Base-by-base conservation (phyloP, 495 filamentous ascomycete genomes). In the Diplogelasinospora grovesii region DNA sequence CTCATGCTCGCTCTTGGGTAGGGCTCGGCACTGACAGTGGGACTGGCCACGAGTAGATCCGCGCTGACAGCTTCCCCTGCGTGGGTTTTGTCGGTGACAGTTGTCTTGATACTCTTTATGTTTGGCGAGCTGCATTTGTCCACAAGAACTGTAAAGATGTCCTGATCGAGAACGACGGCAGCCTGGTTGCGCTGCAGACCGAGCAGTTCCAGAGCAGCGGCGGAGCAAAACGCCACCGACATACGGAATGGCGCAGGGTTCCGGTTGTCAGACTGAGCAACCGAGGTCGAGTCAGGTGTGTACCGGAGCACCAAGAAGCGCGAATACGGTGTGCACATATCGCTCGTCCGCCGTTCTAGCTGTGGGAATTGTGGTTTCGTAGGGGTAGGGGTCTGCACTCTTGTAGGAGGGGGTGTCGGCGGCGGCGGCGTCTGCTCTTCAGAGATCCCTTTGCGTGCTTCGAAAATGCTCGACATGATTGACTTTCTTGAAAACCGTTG, bases 81-180 rank as follows among this genome's bases (percentile, higher is more conserved):
- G 22, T 49, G 63, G 25, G 76, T 32, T 11, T 54, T 48, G 9
- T 59, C 48, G 26, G 56, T 56, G 9, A 77, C 64, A 15, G 51
- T 56, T 1, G 46, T 43, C 41, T 61, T 57, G 50, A 70, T 61
- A 2, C 36, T 59, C 52, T 49, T 61, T 11, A 54, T 30, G 24
- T 56, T 60, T 0, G 65, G 48, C 14, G 63, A 60, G 42, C 47
- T 50, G 4, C 57, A 48, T 39, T 65, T 56, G 8, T 67, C 56
- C 2, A 50, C 46, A 0, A 79, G 62, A 15, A 76, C 64, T 27
- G 59, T 54, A 53, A 77, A 78, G 35, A 75, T 57, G 45, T 78
- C 70, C 22, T 57, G 60, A 18, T 65, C 66, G 22, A 66, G 50
- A 7, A 74, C 56, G 1, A 56, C 43, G 24, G 57, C 50, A 33